These are phyloP conservation scores for Xylaria sp. DNA, from an alignment of 2,329 filamentous ascomycete species.

Conservation along the genomic window DNA sequence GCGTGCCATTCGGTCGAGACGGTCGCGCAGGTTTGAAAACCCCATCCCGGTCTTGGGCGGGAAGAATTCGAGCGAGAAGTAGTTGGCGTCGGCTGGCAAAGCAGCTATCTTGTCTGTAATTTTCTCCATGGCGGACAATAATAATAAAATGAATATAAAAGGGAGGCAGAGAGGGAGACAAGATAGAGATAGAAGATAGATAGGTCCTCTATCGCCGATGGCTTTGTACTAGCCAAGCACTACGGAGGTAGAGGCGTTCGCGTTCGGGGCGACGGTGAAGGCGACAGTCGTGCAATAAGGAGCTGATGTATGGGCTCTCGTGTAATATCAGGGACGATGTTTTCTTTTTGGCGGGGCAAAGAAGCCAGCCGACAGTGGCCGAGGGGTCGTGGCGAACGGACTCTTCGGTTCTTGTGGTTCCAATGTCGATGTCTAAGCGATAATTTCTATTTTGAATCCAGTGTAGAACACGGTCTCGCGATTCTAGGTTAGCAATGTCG, in stretches of 20 bases:
- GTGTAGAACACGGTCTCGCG: background rate
- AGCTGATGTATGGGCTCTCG: slow-evolving; percentile 3
- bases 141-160: too few relatives aligned
- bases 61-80: slow-evolving; percentile 99
- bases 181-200: background rate
- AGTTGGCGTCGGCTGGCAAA: slow-evolving; percentile 81
- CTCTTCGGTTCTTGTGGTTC: background rate
- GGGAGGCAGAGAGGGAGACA: background rate
- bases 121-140: slow-evolving; percentile 72
- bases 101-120: slow-evolving; percentile 96
- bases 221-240: slow-evolving; percentile 2
- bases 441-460: background rate
- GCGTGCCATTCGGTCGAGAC: slow-evolving; percentile 93
- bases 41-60: slow-evolving; percentile 97
- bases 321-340: slow-evolving; percentile 11
- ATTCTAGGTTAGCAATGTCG: background rate
- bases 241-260: background rate
- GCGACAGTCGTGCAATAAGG: background rate
- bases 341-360: slow-evolving; percentile 24
- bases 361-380: background rate
- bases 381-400: background rate
- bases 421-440: background rate
- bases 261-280: background rate
- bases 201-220: background rate
- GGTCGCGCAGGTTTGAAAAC: slow-evolving; percentile 90